Conservation (phyloP, 768 basidiomycete species). For the Boletus vermiculosoides region DNA sequence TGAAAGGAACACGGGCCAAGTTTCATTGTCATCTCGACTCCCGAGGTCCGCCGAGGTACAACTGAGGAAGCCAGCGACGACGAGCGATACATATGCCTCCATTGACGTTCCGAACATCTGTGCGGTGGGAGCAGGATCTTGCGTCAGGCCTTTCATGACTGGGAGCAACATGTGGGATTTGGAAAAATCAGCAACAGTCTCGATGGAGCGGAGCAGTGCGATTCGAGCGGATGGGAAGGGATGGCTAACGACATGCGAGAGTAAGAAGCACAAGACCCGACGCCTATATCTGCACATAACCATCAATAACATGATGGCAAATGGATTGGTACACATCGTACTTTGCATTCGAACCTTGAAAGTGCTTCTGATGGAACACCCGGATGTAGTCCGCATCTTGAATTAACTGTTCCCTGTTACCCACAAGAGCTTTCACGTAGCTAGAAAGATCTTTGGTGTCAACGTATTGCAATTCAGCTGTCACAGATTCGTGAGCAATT, state of each 20-base stretch:
- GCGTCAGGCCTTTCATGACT: conserved; percentile 44
- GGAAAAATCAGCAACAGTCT: conserved; percentile 39
- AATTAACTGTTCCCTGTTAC: conserved; percentile 52
- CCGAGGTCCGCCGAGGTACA: conserved; percentile 47
- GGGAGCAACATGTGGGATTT: conserved; percentile 60
- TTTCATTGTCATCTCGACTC: conserved; percentile 35
- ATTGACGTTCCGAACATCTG: conserved; percentile 41
- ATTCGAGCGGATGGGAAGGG: conserved; percentile 47
- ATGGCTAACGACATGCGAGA: conserved; percentile 75
- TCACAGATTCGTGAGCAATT: conserved; percentile 21
- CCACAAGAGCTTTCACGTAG: conserved; percentile 54
- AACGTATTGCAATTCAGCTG: conserved; percentile 61
- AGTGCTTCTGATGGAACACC: conserved; percentile 58
- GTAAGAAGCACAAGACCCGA: conserved; percentile 69
- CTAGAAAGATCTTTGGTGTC: conserved; percentile 59
- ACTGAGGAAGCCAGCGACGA: conserved; percentile 52
- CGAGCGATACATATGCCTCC: conserved; percentile 32
- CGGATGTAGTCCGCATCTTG: conserved; percentile 60
- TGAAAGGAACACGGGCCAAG: conserved; percentile 52
- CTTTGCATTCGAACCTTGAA: conserved; percentile 48
- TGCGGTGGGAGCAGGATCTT: conserved; percentile 22
- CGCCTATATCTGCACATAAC: conserved; percentile 56
- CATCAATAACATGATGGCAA: conserved; percentile 26
- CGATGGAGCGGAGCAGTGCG: conserved; percentile 49
- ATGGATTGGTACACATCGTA: conserved; percentile 31